Conservation (phyloP, 2,329 filamentous ascomycete species). For the Intubia oerlemansii region DNA sequence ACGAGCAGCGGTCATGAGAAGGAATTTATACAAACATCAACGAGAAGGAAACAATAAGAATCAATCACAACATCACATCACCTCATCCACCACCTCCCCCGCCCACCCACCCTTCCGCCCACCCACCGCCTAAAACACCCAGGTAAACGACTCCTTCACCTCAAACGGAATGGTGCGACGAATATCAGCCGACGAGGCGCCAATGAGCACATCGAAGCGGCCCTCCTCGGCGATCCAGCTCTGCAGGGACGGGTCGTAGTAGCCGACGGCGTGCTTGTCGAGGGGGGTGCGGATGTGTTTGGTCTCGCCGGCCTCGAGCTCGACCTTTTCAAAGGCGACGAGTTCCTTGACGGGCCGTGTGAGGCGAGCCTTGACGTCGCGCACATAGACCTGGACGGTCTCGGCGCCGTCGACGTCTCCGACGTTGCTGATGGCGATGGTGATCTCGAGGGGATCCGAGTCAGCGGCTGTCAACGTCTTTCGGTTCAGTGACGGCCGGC, state of each 20-base stretch:
- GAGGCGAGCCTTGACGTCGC: conserved; percentile 39
- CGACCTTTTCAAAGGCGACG: conserved; percentile 44
- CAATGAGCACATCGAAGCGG: conserved; percentile 36
- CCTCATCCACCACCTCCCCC: too few relatives aligned
- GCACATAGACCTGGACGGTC: conserved; percentile 46
- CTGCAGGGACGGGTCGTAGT: conserved; percentile 36
- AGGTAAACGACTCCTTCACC: conserved; percentile 42
- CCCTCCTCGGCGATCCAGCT: conserved; percentile 48
- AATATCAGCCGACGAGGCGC: conserved; percentile 40
- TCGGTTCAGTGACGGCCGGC: conserved; percentile 17
- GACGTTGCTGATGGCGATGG: conserved; percentile 30
- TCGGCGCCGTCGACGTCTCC: conserved; percentile 36
- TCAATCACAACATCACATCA: too few relatives aligned
- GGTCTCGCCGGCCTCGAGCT: conserved; percentile 32
- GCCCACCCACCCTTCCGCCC: too few relatives aligned
- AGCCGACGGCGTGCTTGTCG: conserved; percentile 31
- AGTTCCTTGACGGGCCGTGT: conserved; percentile 49
- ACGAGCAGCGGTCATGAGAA: too few relatives aligned
- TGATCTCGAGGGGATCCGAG: conserved; percentile 25
- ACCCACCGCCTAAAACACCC: conserved; percentile 36
- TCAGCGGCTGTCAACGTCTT: too few relatives aligned
- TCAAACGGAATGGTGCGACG: too few relatives aligned
- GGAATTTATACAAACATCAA: too few relatives aligned
- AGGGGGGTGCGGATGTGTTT: conserved; percentile 23
- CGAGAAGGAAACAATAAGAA: too few relatives aligned